Conservation (phyloP, 2,329 filamentous ascomycete species). For the Colletotrichum acutatum region DNA sequence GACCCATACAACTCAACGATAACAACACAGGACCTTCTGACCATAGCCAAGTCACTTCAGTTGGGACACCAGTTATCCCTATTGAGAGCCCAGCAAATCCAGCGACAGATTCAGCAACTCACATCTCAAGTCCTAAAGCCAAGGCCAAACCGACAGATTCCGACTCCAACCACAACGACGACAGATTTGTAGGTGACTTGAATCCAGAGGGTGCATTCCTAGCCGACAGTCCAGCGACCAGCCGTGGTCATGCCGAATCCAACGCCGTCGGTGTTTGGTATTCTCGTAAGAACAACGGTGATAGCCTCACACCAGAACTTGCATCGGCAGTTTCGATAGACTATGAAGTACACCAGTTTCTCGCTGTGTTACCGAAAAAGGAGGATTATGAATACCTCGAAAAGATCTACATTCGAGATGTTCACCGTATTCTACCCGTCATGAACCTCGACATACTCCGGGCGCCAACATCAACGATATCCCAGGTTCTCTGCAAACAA, state of each 20-base stretch:
- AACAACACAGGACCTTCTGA: background rate
- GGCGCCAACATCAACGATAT: constrained; percentile 34
- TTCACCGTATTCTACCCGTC: constrained; percentile 38
- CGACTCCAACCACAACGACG: constrained; percentile 27
- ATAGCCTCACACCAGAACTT: background rate
- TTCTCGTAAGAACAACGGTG: constrained; percentile 9
- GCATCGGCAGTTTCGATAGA: constrained; percentile 21
- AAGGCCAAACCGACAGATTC: constrained; percentile 1
- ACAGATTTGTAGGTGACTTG: constrained; percentile 39
- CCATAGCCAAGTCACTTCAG: background rate
- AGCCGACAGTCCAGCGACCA: constrained; percentile 33
- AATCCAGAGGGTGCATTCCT: constrained; percentile 41
- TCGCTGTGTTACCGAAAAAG: constrained; percentile 15
- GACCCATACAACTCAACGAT: background rate
- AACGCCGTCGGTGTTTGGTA: constrained; percentile 35
- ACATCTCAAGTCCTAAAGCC: background rate
- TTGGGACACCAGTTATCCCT: too few relatives aligned
- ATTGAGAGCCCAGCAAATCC: background rate
- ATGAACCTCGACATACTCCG: constrained; percentile 37
- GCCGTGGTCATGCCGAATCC: constrained; percentile 26
- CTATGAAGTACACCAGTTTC: constrained; percentile 20
- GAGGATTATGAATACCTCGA: constrained; percentile 37
- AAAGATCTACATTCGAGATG: constrained; percentile 26
- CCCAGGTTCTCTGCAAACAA: constrained; percentile 37
- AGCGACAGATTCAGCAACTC: background rate